Base-by-base conservation (phyloP, 441 rosid species). In the Arabidopsis hybrid region DNA sequence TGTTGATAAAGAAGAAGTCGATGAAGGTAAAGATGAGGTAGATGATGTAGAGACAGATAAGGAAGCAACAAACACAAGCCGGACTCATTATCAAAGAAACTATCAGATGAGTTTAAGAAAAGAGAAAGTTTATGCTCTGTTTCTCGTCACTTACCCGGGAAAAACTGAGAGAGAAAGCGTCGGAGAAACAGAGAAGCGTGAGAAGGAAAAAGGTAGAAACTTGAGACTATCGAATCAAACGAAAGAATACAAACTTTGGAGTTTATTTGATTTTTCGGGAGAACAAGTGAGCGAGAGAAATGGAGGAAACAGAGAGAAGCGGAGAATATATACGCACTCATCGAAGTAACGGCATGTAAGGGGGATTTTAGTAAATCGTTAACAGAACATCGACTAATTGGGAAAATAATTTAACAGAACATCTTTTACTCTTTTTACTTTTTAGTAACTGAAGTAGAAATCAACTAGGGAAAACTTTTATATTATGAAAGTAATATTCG, bases 171-270 rank as follows among this genome's bases (percentile, higher is more conserved):
- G 29, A 63, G 70, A 67, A 73, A 59, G 62, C 55, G 67, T 57
- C 71, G 53, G 80, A 78, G 73, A 31, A 31, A 61, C 79, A 67
- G 80, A 77, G 81, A 31, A 31, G 32, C 6, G 0, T 31, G 5
- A 0, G 34, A 75, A 17, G 18, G 34, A 39, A 31, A 1, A 38
- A 38, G 12, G n/a, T 0, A 45, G 17, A 21, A 26, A 57, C 14
- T 56, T 17, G 55, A 32, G 34, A 58, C 8, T 49, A 49, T 26
- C 35, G 14, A 51, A 16, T 1, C 31, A 39, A 31, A 69, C 4
- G 34, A 34, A 62, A 26, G 53, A 45, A 43, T n/a, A 29, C 0
- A 26, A 60, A 34, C 34, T 65, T 65, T 57, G 1, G 59, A 47
- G 42, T 38, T 73, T 46, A 16, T 45, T 42, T 57, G 21, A 38